phyloP scores from a whole-genome alignment of 2,329 filamentous ascomycete genomes.

The Scytalidium sp. region DNA sequence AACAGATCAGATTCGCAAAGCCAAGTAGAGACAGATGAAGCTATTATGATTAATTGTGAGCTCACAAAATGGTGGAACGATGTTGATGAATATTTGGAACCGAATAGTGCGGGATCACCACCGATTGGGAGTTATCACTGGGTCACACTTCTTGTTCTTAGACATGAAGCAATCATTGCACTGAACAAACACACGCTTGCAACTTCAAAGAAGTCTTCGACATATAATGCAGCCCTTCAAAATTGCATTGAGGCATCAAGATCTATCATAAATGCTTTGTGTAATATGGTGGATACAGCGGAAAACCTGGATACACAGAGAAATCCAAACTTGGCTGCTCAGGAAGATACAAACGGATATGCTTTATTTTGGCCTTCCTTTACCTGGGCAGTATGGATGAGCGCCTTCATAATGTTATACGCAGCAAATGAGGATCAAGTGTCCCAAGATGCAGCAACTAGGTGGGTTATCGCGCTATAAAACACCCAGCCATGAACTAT shows the following conservation, averaged over 20 bases:
- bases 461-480: constrained; percentile 24
- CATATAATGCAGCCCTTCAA: constrained; percentile 40
- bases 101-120: constrained; percentile 16
- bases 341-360: constrained; percentile 12
- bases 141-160: constrained; percentile 35
- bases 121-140: constrained; percentile 29
- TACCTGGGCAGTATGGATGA: constrained; percentile 47
- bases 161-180: constrained; percentile 43
- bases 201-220: constrained; percentile 32
- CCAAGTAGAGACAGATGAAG: constrained; percentile 33
- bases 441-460: constrained; percentile 25
- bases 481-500: constrained; percentile 5
- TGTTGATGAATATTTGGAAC: constrained; percentile 39
- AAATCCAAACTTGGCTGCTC: not conserved
- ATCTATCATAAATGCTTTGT: constrained; percentile 35
- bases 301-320: not conserved
- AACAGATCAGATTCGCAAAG: constrained; percentile 41
- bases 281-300: constrained; percentile 15
- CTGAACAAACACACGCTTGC: constrained; percentile 42
- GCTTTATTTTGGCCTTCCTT: constrained; percentile 42
- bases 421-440: constrained; percentile 38
- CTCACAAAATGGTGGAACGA: constrained; percentile 46
- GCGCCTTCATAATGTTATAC: constrained; percentile 42
- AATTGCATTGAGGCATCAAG: constrained; percentile 42
- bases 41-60: constrained; percentile 37